These are phyloP conservation scores for Mycena venus DNA, from an alignment of 768 basidiomycete genomes.

Conservation along the genomic window DNA sequence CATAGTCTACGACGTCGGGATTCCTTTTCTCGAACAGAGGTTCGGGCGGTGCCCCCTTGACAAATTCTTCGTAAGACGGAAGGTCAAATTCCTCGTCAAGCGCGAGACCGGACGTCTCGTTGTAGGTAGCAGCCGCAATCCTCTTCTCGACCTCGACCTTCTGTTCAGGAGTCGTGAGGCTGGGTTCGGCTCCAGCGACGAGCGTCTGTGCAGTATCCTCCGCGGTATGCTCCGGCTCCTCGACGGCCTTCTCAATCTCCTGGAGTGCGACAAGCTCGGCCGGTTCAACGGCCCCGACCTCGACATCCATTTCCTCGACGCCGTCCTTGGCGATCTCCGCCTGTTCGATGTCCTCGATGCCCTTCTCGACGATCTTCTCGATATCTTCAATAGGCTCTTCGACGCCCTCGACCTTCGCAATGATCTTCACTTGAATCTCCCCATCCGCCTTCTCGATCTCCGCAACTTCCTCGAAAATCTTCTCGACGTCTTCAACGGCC, in stretches of 20 bases:
- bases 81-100: background rate
- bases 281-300: too few species aligned
- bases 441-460: background rate
- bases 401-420: too few species aligned
- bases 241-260: too few species aligned
- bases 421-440: background rate
- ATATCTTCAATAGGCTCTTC: background rate
- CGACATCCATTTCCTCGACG: too few species aligned
- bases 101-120: background rate
- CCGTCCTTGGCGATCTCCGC: background rate
- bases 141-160: background rate
- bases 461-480: background rate
- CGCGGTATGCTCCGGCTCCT: too few species aligned
- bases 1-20: too few species aligned
- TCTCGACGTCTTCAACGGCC: background rate
- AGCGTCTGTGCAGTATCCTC: background rate
- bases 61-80: constrained; percentile 14
- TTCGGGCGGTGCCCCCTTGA: background rate
- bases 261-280: too few species aligned
- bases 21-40: background rate
- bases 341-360: background rate
- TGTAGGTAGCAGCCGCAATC: background rate
- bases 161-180: background rate
- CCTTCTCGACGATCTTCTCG: background rate
- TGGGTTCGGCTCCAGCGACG: too few species aligned